Percentiles rank a stretch among this genome's conserved stretches.
phyloP scores from a whole-genome alignment of 2,329 filamentous ascomycete species.

The Aspergillus sp. region DNA sequence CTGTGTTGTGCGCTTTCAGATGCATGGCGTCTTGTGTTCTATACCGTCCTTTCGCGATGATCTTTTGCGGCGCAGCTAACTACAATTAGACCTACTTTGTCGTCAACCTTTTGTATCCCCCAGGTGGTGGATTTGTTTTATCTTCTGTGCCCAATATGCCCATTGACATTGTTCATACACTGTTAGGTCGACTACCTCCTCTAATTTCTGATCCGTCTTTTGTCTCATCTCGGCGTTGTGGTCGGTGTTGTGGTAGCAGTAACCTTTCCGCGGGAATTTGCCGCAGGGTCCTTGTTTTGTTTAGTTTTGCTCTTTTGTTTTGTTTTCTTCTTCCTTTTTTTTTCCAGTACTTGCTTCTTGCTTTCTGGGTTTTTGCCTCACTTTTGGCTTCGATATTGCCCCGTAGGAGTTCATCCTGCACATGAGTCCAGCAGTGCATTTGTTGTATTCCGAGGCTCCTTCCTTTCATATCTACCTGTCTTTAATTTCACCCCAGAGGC shows the following conservation, averaged over 20 bases:
- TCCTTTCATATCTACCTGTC: conserved; percentile 5
- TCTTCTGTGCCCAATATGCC: conserved; percentile 6
- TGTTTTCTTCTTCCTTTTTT: not conserved
- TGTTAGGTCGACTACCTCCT: conserved; percentile 12
- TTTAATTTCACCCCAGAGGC: not conserved
- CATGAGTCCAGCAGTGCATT: not conserved
- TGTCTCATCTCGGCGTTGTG: conserved; percentile 20
- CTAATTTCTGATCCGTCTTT: conserved; percentile 1
- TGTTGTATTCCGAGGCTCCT: not conserved
- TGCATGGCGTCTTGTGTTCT: conserved; percentile 10
- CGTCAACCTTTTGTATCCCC: conserved; percentile 9
- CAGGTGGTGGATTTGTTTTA: conserved; percentile 7
- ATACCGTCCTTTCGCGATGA: conserved; percentile 11
- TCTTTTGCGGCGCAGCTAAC: conserved; percentile 8
- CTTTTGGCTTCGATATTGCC: conserved; percentile 7
- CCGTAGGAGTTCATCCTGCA: conserved; percentile 1
- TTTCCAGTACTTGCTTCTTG: not conserved
- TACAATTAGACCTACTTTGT: conserved; percentile 4
- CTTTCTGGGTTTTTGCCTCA: not conserved
- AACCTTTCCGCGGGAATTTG: conserved; percentile 13
- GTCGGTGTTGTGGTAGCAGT: conserved; percentile 14
- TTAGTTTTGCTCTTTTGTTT: conserved; percentile 2
- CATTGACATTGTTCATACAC: conserved; percentile 6
- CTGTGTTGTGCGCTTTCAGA: conserved; percentile 2
- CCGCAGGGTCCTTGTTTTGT: conserved; percentile 15